These are phyloP conservation scores for Butyriboletus appendiculatus DNA, from an alignment of 1,284 basidiomycete species.

Conservation along the genomic window DNA sequence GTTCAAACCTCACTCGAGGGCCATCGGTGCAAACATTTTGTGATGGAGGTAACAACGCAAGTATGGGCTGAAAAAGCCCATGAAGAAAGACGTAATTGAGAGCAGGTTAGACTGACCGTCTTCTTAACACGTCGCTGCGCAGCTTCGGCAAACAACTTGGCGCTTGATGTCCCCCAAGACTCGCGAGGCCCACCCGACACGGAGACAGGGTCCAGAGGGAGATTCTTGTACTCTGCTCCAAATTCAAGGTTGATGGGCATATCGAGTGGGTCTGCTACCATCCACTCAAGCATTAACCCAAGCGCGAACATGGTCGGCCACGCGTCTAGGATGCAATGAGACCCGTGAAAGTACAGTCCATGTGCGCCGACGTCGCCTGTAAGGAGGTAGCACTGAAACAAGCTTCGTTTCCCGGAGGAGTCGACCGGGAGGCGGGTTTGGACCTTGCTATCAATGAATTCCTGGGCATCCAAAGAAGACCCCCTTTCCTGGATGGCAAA, in stretches of 20 bases:
- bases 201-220: constrained; percentile 1
- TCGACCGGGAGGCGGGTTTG: not conserved
- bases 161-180: not conserved
- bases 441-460: not conserved
- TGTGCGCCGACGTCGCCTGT: not conserved
- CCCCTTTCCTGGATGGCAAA: not conserved
- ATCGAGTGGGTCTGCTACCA: not conserved
- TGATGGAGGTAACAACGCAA: not conserved
- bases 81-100: not conserved
- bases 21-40: not conserved
- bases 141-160: not conserved
- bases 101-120: not conserved
- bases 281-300: constrained; percentile 1
- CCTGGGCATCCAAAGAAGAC: not conserved
- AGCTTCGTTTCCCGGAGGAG: not conserved
- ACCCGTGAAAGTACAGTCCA: constrained; percentile 1
- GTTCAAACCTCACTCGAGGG: not conserved
- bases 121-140: not conserved
- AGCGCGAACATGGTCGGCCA: constrained; percentile 1
- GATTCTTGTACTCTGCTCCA: not conserved
- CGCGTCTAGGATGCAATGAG: not conserved
- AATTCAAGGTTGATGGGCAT: not conserved
- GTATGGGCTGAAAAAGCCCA: not conserved
- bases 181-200: not conserved
- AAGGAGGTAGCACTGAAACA: not conserved